A percentile compares a stretch with the other conserved stretches of the same genome.
Conservation (phyloP, 108 stramenopile genomes). For the Mediolabrus comicus region DNA sequence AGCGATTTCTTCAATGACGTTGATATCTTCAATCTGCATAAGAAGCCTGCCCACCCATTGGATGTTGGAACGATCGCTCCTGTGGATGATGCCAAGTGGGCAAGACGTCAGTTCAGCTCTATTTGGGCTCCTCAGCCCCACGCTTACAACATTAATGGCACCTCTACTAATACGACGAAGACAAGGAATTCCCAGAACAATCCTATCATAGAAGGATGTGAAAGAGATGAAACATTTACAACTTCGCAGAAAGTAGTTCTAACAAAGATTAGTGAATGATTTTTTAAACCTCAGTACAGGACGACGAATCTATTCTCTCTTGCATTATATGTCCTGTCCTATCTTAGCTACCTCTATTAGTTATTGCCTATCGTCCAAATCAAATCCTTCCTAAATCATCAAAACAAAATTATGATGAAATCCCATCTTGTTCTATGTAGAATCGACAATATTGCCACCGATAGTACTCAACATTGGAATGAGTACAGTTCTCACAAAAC, state of each 20-base stretch:
- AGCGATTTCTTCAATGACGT: slow-evolving; percentile 64
- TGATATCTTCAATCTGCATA: slow-evolving; percentile 62
- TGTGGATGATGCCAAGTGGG: slow-evolving; percentile 73
- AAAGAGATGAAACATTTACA: slow-evolving; percentile 35
- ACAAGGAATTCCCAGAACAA: not conserved
- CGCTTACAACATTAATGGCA: slow-evolving; percentile 53
- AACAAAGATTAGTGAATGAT: slow-evolving; percentile 20
- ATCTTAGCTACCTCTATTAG: too few relatives aligned
- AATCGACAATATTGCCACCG: not conserved
- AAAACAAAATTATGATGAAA: too few relatives aligned
- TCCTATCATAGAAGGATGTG: slow-evolving; percentile 61
- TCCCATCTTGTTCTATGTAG: too few relatives aligned
- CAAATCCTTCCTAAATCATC: too few relatives aligned
- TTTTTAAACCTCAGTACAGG: not conserved
- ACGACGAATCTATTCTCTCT: too few relatives aligned
- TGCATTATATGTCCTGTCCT: too few relatives aligned
- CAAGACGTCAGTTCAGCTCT: slow-evolving; percentile 81
- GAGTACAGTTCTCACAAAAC: not conserved
- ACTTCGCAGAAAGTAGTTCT: slow-evolving; percentile 17
- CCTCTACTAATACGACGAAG: not conserved
- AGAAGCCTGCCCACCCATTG: slow-evolving; percentile 51
- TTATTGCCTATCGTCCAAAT: too few relatives aligned
- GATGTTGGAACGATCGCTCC: slow-evolving; percentile 73
- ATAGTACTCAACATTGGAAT: not conserved
- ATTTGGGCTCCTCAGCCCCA: slow-evolving; percentile 89